These are phyloP conservation scores for Gentiana dahurica DNA, from an alignment of 257 asterid species.

Conservation along the genomic window DNA sequence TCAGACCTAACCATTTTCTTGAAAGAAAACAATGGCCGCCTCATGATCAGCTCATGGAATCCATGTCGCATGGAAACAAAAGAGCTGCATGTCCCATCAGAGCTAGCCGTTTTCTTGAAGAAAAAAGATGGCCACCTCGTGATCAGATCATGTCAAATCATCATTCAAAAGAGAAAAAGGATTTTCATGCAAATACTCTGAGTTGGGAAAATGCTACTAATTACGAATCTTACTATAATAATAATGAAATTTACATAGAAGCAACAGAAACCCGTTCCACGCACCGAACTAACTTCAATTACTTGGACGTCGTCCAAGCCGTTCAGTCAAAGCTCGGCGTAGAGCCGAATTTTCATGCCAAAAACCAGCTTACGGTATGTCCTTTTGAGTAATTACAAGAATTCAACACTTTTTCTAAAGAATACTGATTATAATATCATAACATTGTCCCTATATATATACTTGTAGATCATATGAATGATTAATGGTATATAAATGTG, in stretches of 20 bases:
- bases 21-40: constrained; percentile 66
- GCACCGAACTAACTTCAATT: constrained; percentile 21
- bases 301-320: constrained; percentile 11
- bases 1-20: constrained; percentile 20
- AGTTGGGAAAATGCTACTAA: constrained; percentile 4
- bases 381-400: no score
- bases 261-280: constrained; percentile 3
- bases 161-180: constrained; percentile 25
- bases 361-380: constrained; percentile 28
- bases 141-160: constrained; percentile 17
- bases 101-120: constrained; percentile 45
- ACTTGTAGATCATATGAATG: not conserved
- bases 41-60: constrained; percentile 13
- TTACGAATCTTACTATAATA: constrained; percentile 8
- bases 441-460: not conserved
- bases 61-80: constrained; percentile 16
- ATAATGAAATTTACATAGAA: constrained; percentile 11
- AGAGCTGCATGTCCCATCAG: constrained; percentile 21
- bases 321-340: constrained; percentile 5
- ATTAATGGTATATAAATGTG: no score
- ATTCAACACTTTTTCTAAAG: no score
- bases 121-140: constrained; percentile 52
- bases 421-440: no score
- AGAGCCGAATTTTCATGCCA: constrained; percentile 16
- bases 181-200: constrained; percentile 16